Evolutionary conservation across 192 early-diverging fungal genomes (phyloP).

Genomic region (Umbelopsis sp.): DNA sequence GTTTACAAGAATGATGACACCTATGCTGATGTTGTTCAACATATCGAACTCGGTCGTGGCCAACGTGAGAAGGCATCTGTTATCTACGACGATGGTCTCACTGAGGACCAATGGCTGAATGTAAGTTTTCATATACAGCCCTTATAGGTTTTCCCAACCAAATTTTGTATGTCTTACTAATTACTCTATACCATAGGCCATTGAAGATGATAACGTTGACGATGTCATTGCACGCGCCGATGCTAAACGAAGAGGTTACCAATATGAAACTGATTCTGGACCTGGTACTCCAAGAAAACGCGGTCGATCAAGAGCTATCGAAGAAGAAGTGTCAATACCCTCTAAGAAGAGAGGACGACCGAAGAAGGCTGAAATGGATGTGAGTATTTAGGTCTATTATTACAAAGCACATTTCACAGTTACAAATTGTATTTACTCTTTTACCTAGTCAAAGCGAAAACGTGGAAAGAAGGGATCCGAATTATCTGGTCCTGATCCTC

Average conservation of each 20-base stretch:
- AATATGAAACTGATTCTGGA: conserved; percentile 11
- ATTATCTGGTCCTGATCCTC: conserved; percentile 42
- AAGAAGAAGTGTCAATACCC: background rate
- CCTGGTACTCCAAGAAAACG: conserved; percentile 17
- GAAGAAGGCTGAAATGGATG: conserved; percentile 30
- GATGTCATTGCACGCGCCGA: conserved; percentile 55
- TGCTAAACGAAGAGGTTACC: conserved; percentile 31
- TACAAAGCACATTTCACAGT: too few relatives aligned
- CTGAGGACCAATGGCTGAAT: conserved; percentile 92
- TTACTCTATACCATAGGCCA: conserved; percentile 37
- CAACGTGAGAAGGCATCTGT: conserved; percentile 74
- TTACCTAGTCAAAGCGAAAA: conserved; percentile 14
- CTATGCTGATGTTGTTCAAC: conserved; percentile 38
- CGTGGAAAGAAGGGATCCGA: conserved; percentile 42
- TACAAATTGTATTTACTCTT: background rate
- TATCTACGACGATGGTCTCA: conserved; percentile 90
- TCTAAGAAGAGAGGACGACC: conserved; percentile 34
- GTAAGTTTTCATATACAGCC: conserved; percentile 38
- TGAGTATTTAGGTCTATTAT: background rate
- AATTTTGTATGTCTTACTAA: background rate
- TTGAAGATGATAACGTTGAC: conserved; percentile 65
- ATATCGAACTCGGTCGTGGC: conserved; percentile 69
- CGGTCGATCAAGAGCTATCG: conserved; percentile 6
- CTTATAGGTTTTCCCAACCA: conserved; percentile 17
- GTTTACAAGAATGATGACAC: conserved; percentile 73